Percentiles rank a stretch among this genome's conserved stretches.
Conservation (phyloP, 495 filamentous ascomycete species). For the Penicillium canescens region DNA sequence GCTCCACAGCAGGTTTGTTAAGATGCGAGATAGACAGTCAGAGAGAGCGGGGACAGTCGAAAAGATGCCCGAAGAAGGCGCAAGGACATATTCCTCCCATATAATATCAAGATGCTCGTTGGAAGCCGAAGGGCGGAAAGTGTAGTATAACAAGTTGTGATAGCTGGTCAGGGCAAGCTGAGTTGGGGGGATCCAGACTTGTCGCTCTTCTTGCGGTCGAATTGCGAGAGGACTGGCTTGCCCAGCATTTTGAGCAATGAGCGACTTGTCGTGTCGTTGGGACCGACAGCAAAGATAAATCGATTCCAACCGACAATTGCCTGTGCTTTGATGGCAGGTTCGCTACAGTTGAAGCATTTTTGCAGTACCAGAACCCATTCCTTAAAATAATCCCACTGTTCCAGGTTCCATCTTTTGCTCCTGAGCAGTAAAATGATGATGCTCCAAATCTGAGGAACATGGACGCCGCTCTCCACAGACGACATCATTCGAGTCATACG, state of each 20-base stretch:
- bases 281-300: slow-evolving; percentile 68
- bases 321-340: slow-evolving; percentile 67
- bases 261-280: slow-evolving; percentile 58
- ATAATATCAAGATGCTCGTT: slow-evolving; percentile 65
- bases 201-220: slow-evolving; percentile 61
- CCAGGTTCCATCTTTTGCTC: slow-evolving; percentile 56
- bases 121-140: slow-evolving; percentile 68
- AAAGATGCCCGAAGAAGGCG: slow-evolving; percentile 40
- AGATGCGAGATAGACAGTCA: slow-evolving; percentile 60
- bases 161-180: slow-evolving; percentile 67
- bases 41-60: slow-evolving; percentile 31
- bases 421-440: slow-evolving; percentile 75
- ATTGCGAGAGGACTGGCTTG: slow-evolving; percentile 66
- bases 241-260: slow-evolving; percentile 65
- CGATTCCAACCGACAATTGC: slow-evolving; percentile 84
- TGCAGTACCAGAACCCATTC: slow-evolving; percentile 77
- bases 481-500: slow-evolving; percentile 70
- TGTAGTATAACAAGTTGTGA: slow-evolving; percentile 82
- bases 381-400: slow-evolving; percentile 71
- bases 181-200: slow-evolving; percentile 57
- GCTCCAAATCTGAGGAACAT: slow-evolving; percentile 90
- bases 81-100: slow-evolving; percentile 75
- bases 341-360: slow-evolving; percentile 79
- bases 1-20: slow-evolving; percentile 68
- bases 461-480: slow-evolving; percentile 58